A percentile compares a stretch with the other conserved stretches of the same genome.
Evolutionary conservation across 768 basidiomycete species (phyloP).

Genomic region (Boletus fagicola): DNA sequence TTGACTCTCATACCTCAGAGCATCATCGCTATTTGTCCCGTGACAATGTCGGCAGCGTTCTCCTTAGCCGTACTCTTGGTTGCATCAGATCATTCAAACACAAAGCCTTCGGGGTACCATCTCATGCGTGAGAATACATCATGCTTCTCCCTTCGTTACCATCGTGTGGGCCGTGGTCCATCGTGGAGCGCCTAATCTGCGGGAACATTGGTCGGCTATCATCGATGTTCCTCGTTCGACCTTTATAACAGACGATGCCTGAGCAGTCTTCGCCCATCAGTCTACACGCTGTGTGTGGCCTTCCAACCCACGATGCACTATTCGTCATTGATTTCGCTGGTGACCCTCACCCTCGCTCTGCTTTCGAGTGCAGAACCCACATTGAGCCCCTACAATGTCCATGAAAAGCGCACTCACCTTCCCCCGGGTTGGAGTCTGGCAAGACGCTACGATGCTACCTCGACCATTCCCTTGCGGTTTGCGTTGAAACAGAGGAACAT

Average conservation of each 20-base stretch:
- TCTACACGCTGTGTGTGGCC: not conserved
- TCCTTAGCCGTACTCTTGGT: no score
- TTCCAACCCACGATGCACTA: constrained; percentile 12
- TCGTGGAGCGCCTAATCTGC: not conserved
- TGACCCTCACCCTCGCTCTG: constrained; percentile 11
- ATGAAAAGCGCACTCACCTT: constrained; percentile 39
- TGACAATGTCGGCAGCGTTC: not conserved
- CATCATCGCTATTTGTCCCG: not conserved
- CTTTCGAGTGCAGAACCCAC: constrained; percentile 17
- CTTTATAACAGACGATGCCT: not conserved
- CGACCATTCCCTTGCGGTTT: constrained; percentile 30
- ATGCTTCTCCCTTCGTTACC: not conserved
- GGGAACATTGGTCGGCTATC: not conserved
- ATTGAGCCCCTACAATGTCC: constrained; percentile 19
- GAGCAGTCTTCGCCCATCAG: not conserved
- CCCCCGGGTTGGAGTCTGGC: constrained; percentile 39
- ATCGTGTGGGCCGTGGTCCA: not conserved
- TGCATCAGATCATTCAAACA: not conserved
- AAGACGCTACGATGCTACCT: constrained; percentile 35
- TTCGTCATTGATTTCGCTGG: constrained; percentile 4
- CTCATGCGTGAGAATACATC: not conserved
- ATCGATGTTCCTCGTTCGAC: no score
- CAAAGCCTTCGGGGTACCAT: not conserved
- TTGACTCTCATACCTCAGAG: not conserved
- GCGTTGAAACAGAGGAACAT: constrained; percentile 3